Base-by-base conservation (phyloP, 2,329 filamentous ascomycete genomes). In the Diaporthe ilicicola region DNA sequence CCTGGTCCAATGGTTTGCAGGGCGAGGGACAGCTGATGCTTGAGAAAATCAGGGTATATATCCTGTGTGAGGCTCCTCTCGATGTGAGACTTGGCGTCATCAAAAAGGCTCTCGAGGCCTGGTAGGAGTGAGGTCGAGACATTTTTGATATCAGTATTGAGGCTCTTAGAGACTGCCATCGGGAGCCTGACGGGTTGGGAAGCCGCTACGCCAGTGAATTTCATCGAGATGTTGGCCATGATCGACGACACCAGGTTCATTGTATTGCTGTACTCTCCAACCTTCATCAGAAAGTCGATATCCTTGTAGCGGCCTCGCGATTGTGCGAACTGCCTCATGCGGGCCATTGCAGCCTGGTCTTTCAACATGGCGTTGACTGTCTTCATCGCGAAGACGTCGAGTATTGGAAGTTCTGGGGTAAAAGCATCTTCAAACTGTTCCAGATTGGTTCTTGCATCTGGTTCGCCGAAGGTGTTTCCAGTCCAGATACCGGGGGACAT, bases 31-130 rank as follows among this genome's bases (percentile, higher is more conserved):
- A 72, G 42, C 19, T 72, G 70, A 2, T 61, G 53, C 13, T 72
- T 72, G 34, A 70, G 48, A n/a, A 72, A 72, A 8, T 72, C 70
- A 0, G 70, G 70, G 24, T 72, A 72, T 0, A 70, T 55, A 9
- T 70, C 67, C 17, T 66, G 67, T 4, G 67, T 37, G 7, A 72
- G 44, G n/a, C 61, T 66, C 22, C 54, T 54, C 17, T 72, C 67
- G 10, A 70, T 42, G 7, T 44, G 55, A 2, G 24, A 6, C 12
- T 53, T 54, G 0, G 67, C 67, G n/a, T 72, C 70, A 17, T 70
- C 67, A 17, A 72, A 70, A 0, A 72, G n/a, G 4, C n/a, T 50
- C 37, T 65, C 53, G 9, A 72, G 22, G 12, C 34, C 55, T 3
- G 70, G 70, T 7, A 72, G 59, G 2, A 70, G 42, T 4, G 51